phyloP scores from a whole-genome alignment of 805 yeast species.

The Kluyveromyces dobzhanskii region DNA sequence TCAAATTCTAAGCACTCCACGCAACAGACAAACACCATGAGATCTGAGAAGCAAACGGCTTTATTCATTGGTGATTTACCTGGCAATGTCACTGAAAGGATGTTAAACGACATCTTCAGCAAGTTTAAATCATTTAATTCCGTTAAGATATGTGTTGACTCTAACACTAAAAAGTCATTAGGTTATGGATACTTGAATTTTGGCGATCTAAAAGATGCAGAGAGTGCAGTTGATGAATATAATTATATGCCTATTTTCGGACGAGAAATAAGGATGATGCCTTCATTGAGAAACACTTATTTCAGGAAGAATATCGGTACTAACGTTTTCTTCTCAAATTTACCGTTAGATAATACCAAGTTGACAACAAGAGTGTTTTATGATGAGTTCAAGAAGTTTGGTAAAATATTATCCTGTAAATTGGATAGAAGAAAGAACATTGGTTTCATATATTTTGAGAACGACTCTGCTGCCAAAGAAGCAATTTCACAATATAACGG shows the following conservation, averaged over 20 bases:
- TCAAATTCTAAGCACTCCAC: conserved; percentile 1
- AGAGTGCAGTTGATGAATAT: conserved; percentile 46
- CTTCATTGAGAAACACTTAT: conserved; percentile 38
- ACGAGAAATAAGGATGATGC: conserved; percentile 48
- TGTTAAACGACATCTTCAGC: conserved; percentile 37
- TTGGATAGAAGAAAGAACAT: conserved; percentile 31
- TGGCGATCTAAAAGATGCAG: conserved; percentile 41
- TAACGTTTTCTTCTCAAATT: conserved; percentile 41
- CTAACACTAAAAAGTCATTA: conserved; percentile 45
- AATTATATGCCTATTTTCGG: conserved; percentile 38
- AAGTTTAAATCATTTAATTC: conserved; percentile 40
- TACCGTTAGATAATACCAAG: conserved; percentile 26
- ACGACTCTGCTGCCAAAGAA: conserved; percentile 26
- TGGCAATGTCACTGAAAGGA: conserved; percentile 40
- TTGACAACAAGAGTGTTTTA: conserved; percentile 40
- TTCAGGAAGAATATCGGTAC: conserved; percentile 39
- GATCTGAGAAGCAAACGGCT: conserved; percentile 19
- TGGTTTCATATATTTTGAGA: conserved; percentile 35
- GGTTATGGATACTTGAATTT: conserved; percentile 73
- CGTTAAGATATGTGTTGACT: conserved; percentile 52
- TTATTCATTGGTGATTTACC: conserved; percentile 60
- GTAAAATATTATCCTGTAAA: conserved; percentile 38
- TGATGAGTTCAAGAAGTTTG: conserved; percentile 41
- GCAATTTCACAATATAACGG: conserved; percentile 30
- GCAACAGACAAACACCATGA: conserved; percentile 2